These are phyloP conservation scores for Aegilops bicornis DNA, from an alignment of 176 grass and related monocot genomes.

Conservation along the genomic window DNA sequence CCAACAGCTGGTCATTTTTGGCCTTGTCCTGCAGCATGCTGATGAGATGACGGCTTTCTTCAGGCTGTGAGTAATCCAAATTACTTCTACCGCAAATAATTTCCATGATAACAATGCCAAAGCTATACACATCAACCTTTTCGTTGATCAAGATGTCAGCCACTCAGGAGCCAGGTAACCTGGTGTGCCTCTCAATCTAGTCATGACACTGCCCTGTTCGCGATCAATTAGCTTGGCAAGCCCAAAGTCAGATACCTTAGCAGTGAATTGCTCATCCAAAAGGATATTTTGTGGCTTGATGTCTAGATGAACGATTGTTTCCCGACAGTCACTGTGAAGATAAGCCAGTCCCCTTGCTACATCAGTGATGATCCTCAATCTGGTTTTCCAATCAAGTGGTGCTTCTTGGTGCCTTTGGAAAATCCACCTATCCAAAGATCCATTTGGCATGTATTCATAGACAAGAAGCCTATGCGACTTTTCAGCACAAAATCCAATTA, in stretches of 20 bases:
- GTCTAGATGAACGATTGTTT: constrained; percentile 57
- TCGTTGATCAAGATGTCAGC: constrained; percentile 51
- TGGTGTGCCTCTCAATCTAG: constrained; percentile 48
- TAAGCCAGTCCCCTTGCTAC: constrained; percentile 48
- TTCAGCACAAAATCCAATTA: constrained; percentile 59
- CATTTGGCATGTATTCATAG: constrained; percentile 57
- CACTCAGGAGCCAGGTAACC: constrained; percentile 63
- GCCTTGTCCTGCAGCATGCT: constrained; percentile 40
- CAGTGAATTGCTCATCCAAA: constrained; percentile 43
- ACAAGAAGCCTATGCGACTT: constrained; percentile 49
- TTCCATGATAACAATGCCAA: constrained; percentile 48
- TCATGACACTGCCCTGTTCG: constrained; percentile 53
- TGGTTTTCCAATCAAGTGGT: constrained; percentile 48
- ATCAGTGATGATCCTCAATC: constrained; percentile 33
- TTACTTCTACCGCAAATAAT: constrained; percentile 57
- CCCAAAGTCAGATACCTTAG: constrained; percentile 63
- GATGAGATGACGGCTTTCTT: constrained; percentile 41
- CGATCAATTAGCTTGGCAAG: constrained; percentile 56
- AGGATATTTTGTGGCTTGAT: constrained; percentile 74
- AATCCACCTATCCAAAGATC: constrained; percentile 73
- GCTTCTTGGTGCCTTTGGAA: constrained; percentile 22
- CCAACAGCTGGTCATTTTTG: constrained; percentile 15
- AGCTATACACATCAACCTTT: constrained; percentile 55
- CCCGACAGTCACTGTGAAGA: constrained; percentile 55
- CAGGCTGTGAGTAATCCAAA: constrained; percentile 43